Evolutionary conservation across 306 rosid species (phyloP).

Genomic region (Prunus campanulata): DNA sequence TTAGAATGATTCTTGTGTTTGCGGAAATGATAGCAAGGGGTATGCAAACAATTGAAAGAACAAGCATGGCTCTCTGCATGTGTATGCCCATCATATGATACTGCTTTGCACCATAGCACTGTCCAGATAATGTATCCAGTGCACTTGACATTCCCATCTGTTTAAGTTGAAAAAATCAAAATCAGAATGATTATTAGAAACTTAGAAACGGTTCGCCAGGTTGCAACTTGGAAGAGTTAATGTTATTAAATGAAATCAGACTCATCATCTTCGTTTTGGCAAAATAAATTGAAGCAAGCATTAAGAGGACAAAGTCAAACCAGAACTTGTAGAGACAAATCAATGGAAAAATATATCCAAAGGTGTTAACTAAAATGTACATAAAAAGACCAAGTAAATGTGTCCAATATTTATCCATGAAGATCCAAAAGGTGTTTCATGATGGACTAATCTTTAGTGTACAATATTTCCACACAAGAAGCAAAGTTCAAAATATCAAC

Average conservation of each 20-base stretch:
- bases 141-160: slow-evolving; percentile 77
- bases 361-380: neutral
- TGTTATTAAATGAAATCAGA: no score
- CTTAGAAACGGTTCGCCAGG: neutral
- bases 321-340: no score
- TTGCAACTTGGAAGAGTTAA: neutral
- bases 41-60: slow-evolving; percentile 36
- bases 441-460: no score
- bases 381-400: neutral
- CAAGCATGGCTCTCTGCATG: slow-evolving; percentile 60
- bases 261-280: no score
- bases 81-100: slow-evolving; percentile 60
- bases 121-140: slow-evolving; percentile 78
- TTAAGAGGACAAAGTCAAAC: no score
- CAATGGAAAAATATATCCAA: no score
- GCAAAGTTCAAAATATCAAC: no score
- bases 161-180: neutral
- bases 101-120: slow-evolving; percentile 70
- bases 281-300: no score
- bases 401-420: neutral
- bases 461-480: no score
- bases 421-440: neutral
- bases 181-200: neutral
- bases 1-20: slow-evolving; percentile 44
- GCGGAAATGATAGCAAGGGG: slow-evolving; percentile 46